Evolutionary conservation across 768 basidiomycete genomes (phyloP).

Genomic region (Mycena olivaceomarginata): DNA sequence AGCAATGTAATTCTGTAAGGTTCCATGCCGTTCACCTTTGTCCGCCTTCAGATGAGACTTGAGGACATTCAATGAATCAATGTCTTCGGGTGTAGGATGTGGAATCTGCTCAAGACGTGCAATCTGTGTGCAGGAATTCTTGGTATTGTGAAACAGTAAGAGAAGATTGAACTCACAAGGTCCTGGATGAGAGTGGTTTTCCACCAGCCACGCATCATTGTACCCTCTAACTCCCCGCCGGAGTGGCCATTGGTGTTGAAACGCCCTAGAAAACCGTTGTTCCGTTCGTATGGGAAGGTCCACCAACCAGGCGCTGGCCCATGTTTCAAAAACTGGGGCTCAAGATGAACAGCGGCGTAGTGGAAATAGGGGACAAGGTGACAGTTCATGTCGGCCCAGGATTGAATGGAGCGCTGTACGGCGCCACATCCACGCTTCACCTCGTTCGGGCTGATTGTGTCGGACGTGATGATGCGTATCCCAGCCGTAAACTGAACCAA

Average conservation of each 20-base stretch:
- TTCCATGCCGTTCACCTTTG: conserved; percentile 37
- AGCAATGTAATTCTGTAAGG: conserved; percentile 41
- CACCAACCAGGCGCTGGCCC: conserved; percentile 41
- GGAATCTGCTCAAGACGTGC: conserved; percentile 30
- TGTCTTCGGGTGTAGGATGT: conserved; percentile 31
- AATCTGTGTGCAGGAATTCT: conserved; percentile 11
- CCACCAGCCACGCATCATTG: conserved; percentile 48
- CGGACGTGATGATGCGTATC: conserved; percentile 27
- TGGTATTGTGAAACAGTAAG: background rate
- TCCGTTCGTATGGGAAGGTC: conserved; percentile 43
- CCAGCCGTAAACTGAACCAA: conserved; percentile 38
- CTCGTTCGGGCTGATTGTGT: conserved; percentile 33
- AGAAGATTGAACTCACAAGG: conserved; percentile 32
- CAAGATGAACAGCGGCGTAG: conserved; percentile 32
- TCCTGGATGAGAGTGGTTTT: conserved; percentile 40
- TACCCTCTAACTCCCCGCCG: conserved; percentile 46
- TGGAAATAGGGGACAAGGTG: conserved; percentile 36
- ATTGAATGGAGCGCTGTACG: conserved; percentile 16
- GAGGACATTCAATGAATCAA: conserved; percentile 36
- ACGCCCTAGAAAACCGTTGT: conserved; percentile 43
- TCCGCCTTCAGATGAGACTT: conserved; percentile 35
- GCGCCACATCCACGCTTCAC: conserved; percentile 16
- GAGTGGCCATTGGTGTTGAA: conserved; percentile 46
- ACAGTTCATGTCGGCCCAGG: conserved; percentile 32
- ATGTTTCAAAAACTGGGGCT: conserved; percentile 32